phyloP scores from a whole-genome alignment of 1,284 basidiomycete species.

The Cryptococcus sp. region DNA sequence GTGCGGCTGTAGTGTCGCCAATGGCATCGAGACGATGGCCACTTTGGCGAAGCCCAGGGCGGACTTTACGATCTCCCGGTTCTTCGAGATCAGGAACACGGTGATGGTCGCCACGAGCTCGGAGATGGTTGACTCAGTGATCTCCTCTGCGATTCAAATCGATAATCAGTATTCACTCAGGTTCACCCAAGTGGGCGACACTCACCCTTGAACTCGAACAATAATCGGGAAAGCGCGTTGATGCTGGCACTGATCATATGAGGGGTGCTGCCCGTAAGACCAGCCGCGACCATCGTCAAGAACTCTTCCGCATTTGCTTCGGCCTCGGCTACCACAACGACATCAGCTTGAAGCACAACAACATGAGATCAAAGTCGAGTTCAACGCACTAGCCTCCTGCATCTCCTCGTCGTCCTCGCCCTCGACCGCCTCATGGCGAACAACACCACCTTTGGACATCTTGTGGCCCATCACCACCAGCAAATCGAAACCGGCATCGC shows the following conservation, averaged over 20 bases:
- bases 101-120: constrained; percentile 86
- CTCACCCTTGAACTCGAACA: constrained; percentile 94
- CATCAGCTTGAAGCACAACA: no score
- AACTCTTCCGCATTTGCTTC: constrained; percentile 86
- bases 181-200: background rate
- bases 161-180: background rate
- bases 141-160: constrained; percentile 59
- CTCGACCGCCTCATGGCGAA: constrained; percentile 75
- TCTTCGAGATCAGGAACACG: constrained; percentile 87
- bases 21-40: constrained; percentile 78
- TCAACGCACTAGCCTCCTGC: constrained; percentile 60
- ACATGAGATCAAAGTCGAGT: background rate
- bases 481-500: constrained; percentile 85
- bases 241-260: constrained; percentile 99
- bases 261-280: constrained; percentile 86
- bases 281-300: constrained; percentile 95
- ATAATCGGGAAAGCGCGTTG: constrained; percentile 86
- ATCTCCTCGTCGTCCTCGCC: constrained; percentile 69
- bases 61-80: constrained; percentile 97
- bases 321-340: constrained; percentile 52
- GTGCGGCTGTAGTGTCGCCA: constrained; percentile 71
- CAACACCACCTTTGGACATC: constrained; percentile 83
- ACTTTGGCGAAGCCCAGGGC: constrained; percentile 95
- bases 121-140: constrained; percentile 73
- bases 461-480: constrained; percentile 90